These are phyloP conservation scores for Coleophoma crateriformis DNA, from an alignment of 2,329 filamentous ascomycete species.

Conservation along the genomic window DNA sequence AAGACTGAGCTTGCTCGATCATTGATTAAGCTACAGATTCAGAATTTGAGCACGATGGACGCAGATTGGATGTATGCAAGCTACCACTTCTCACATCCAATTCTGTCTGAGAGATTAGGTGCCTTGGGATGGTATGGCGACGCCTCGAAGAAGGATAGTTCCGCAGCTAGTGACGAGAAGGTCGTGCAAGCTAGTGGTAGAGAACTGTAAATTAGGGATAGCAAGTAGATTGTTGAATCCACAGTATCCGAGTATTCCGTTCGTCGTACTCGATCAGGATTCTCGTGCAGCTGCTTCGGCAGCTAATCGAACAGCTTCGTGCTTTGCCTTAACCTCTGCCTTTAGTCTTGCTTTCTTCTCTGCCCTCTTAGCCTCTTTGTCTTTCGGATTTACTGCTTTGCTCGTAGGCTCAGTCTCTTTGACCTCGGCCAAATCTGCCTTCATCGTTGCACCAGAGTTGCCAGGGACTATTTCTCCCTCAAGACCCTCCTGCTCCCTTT, in stretches of 20 bases:
- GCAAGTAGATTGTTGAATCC: conserved; percentile 2
- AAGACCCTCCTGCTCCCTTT: conserved; percentile 25
- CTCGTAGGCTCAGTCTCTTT: conserved; percentile 26
- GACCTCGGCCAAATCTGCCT: conserved; percentile 31
- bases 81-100: conserved; percentile 98
- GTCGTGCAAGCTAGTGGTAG: conserved; percentile 68
- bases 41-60: conserved; percentile 98
- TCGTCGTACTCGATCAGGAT: background rate
- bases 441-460: conserved; percentile 27
- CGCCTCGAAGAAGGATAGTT: conserved; percentile 34
- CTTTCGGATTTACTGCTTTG: conserved; percentile 28
- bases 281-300: conserved; percentile 7
- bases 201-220: conserved; percentile 53
- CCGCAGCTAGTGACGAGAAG: conserved; percentile 43
- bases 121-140: conserved; percentile 82
- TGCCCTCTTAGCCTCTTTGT: conserved; percentile 30
- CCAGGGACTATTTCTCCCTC: conserved; percentile 17
- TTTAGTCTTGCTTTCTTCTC: conserved; percentile 39
- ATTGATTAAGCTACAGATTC: conserved; percentile 94
- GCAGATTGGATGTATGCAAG: conserved; percentile 97
- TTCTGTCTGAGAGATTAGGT: conserved; percentile 86
- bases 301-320: conserved; percentile 20
- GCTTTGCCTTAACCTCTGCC: conserved; percentile 40
- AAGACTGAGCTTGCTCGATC: conserved; percentile 76
- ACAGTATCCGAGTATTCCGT: background rate